These are phyloP conservation scores for Leishmania aethiopica DNA, from an alignment of 208 protist genomes.

Conservation along the genomic window DNA sequence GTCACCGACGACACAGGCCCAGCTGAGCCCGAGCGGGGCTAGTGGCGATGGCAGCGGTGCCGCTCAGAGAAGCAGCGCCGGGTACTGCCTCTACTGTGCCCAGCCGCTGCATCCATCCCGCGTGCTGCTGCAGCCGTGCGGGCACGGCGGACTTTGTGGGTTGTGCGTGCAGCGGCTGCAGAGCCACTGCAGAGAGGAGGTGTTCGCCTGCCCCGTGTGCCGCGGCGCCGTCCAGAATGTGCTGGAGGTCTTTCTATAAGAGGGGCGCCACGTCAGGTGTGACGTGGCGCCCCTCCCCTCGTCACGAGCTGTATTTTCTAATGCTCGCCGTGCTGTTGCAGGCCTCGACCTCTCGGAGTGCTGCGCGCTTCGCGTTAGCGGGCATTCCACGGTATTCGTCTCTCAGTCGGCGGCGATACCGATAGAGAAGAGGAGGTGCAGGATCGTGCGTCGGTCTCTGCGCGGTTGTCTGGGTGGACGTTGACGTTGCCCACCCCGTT, in stretches of 20 bases:
- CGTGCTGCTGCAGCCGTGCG: slow-evolving; percentile 64
- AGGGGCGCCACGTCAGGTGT: background rate
- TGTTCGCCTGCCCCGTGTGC: slow-evolving; percentile 62
- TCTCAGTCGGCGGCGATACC: background rate
- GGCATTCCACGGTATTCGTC: background rate
- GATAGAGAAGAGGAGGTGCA: background rate
- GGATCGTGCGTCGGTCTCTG: background rate
- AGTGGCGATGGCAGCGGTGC: background rate
- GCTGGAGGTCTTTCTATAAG: slow-evolving; percentile 42
- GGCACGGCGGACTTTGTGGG: slow-evolving; percentile 57
- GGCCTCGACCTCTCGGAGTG: background rate
- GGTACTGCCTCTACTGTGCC: slow-evolving; percentile 62
- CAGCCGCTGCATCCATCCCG: slow-evolving; percentile 28
- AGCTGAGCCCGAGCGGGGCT: background rate
- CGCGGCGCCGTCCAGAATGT: slow-evolving; percentile 28
- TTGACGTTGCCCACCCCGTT: background rate
- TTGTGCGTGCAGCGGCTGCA: slow-evolving; percentile 44
- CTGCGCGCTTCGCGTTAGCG: background rate
- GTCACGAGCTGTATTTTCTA: background rate
- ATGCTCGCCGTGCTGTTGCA: background rate
- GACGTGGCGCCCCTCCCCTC: background rate
- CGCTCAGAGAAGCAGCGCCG: background rate
- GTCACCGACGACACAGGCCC: background rate
- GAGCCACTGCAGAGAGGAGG: slow-evolving; percentile 46
- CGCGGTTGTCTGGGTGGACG: background rate